Evolutionary conservation across 1,139 yeast species (phyloP), one percentile per base, ranked within the genome.

Genomic region (Debaryomycetaceae sp.): DNA sequence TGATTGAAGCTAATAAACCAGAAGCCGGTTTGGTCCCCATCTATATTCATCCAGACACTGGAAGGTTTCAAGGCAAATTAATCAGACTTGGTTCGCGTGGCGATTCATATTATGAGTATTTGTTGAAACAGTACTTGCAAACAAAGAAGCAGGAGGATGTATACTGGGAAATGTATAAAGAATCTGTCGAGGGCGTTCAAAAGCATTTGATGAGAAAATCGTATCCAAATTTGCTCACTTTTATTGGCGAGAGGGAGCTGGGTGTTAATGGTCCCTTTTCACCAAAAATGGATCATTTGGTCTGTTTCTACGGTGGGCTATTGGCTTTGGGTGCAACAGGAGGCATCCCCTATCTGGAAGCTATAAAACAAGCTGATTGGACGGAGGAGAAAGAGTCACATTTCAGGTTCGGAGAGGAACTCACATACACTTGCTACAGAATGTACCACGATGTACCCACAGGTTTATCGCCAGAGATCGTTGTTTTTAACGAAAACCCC

Each of bases 261-360:
- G 97, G 97, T 6, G 58, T 88, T 17, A 66, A 63, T 11, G 83
- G 84, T 0, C 67, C 70, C 1, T 64, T 85, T 6, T 80, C 85
- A n/a, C 70, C 82, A 17, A 90, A 89, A 62, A 89, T 91, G 97
- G 98, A 91, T 60, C 97, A 91, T 65, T 72, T 89, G 51, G 97
- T 89, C 22, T 91, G 98, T 63, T 90, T 89, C 67, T 83, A 88
- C 58, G 97, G 97, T 45, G 97, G 97, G 0, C 76, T 87, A 55
- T 77, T 90, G 51, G 96, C 97, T 0, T 68, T 90, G 43, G 97
- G 97, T 27, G 96, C 97, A 14, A 91, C 72, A 17, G 80, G 78
- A 41, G 98, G 98, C 9, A 57, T 70, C 39, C 66, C 81, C 1
- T 60, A 83, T 34, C 68, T 67, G 4, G 79, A 76, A 47, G 72